phyloP scores from a whole-genome alignment of 2,329 filamentous ascomycete species.

The Aureobasidium sp. region DNA sequence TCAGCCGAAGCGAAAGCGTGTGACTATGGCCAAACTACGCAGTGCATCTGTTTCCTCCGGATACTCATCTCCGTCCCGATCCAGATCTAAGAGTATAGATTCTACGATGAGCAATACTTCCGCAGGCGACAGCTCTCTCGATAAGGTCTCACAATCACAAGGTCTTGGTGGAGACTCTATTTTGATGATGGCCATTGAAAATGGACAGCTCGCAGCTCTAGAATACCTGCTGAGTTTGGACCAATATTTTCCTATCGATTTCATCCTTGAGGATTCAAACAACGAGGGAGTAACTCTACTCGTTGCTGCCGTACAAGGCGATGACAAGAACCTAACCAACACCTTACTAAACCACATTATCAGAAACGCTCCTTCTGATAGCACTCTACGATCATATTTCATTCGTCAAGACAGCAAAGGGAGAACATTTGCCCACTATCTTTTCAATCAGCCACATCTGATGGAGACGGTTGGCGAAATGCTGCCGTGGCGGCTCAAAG shows the following conservation, averaged over 20 bases:
- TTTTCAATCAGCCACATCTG: slow-evolving; percentile 82
- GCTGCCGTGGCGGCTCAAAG: slow-evolving; percentile 81
- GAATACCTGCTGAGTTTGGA: slow-evolving; percentile 71
- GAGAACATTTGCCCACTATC: slow-evolving; percentile 86
- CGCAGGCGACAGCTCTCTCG: slow-evolving; percentile 68
- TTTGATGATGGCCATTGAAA: slow-evolving; percentile 49
- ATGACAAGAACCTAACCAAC: slow-evolving; percentile 66
- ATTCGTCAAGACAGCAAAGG: slow-evolving; percentile 73
- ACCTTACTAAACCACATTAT: slow-evolving; percentile 67
- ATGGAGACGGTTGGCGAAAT: slow-evolving; percentile 69
- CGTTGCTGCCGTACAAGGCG: slow-evolving; percentile 83
- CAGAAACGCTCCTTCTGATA: slow-evolving; percentile 45
- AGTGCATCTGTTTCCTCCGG: slow-evolving; percentile 84
- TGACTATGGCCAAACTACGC: slow-evolving; percentile 69
- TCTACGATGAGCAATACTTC: slow-evolving; percentile 53
- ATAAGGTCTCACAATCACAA: slow-evolving; percentile 66
- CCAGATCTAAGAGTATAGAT: slow-evolving; percentile 68
- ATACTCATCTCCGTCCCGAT: slow-evolving; percentile 63
- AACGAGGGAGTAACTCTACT: slow-evolving; percentile 84
- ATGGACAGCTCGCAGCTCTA: slow-evolving; percentile 63
- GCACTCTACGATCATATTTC: slow-evolving; percentile 61
- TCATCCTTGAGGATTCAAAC: slow-evolving; percentile 75
- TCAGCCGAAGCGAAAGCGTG: slow-evolving; percentile 58
- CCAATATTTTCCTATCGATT: slow-evolving; percentile 64
- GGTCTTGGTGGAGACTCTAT: slow-evolving; percentile 70